These are phyloP conservation scores for Lactarius tabidus DNA, from an alignment of 768 basidiomycete species.

Conservation along the genomic window DNA sequence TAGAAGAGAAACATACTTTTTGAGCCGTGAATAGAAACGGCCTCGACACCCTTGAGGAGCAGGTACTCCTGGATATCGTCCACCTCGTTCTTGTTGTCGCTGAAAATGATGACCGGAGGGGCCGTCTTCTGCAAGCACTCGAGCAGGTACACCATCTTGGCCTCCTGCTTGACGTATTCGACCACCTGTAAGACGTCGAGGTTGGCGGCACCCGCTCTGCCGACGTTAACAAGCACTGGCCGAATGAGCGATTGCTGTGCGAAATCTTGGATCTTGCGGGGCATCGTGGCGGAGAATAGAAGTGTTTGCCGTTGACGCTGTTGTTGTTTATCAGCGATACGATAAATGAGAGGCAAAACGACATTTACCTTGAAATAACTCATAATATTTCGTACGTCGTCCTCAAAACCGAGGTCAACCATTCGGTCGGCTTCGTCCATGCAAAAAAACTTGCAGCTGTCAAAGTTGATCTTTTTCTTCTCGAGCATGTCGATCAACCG, in stretches of 20 bases:
- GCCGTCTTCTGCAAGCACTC: slow-evolving; percentile 98
- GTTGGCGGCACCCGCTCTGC: slow-evolving; percentile 96
- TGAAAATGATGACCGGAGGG: slow-evolving; percentile 96
- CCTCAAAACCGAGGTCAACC: slow-evolving; percentile 99
- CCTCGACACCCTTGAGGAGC: slow-evolving; percentile 93
- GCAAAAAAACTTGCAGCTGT: slow-evolving; percentile 92
- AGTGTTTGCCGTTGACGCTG: slow-evolving; percentile 95
- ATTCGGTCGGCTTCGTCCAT: slow-evolving; percentile 99
- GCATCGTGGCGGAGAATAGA: slow-evolving; percentile 99
- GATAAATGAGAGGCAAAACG: not conserved
- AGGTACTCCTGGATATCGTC: slow-evolving; percentile 99
- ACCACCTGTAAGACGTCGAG: slow-evolving; percentile 95
- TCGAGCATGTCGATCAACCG: slow-evolving; percentile 97
- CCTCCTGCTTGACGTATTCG: slow-evolving; percentile 99
- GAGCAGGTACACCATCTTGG: slow-evolving; percentile 98
- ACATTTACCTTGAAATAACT: slow-evolving; percentile 85
- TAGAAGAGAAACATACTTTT: slow-evolving; percentile 59
- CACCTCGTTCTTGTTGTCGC: slow-evolving; percentile 99
- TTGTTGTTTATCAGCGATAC: not conserved
- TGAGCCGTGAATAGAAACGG: slow-evolving; percentile 97
- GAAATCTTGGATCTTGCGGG: slow-evolving; percentile 97
- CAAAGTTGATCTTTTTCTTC: slow-evolving; percentile 89
- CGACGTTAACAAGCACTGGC: slow-evolving; percentile 94
- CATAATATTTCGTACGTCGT: slow-evolving; percentile 98
- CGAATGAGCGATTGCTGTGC: slow-evolving; percentile 94